Conservation (phyloP, 371 early-diverging fungal species). For the Lichtheimia hyalospora region DNA sequence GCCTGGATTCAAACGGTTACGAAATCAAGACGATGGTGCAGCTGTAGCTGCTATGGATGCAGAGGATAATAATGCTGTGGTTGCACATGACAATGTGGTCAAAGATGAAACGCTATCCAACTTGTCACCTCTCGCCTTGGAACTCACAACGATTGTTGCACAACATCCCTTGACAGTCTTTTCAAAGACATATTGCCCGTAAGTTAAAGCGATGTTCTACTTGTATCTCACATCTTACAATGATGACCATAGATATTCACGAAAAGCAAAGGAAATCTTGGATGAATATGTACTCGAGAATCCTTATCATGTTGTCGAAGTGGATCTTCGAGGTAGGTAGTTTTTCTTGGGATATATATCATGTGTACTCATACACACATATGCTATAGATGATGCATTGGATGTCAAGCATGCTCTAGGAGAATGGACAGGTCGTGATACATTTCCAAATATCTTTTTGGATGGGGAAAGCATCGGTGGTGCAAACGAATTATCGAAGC, state of each 20-base stretch:
- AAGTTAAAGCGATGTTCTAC: background rate
- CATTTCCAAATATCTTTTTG: slow-evolving; percentile 49
- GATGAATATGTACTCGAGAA: slow-evolving; percentile 3
- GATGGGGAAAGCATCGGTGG: slow-evolving; percentile 45
- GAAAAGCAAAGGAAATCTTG: slow-evolving; percentile 12
- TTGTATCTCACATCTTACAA: background rate
- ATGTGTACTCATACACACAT: too few relatives aligned
- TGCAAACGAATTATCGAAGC: slow-evolving; percentile 27
- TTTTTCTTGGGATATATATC: too few relatives aligned
- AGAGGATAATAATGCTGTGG: background rate
- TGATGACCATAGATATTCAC: slow-evolving; percentile 2
- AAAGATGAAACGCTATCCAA: background rate
- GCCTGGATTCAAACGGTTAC: background rate
- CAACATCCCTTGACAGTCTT: slow-evolving; percentile 10
- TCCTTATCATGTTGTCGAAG: slow-evolving; percentile 10
- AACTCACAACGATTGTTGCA: background rate
- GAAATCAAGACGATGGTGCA: background rate
- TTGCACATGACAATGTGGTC: background rate
- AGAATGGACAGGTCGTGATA: slow-evolving; percentile 29
- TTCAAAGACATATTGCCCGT: slow-evolving; percentile 15
- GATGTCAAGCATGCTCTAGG: slow-evolving; percentile 31
- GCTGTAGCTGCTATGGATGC: slow-evolving; percentile 9
- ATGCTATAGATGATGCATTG: slow-evolving; percentile 11
- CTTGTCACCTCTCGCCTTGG: background rate
- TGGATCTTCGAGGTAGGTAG: slow-evolving; percentile 7